Evolutionary conservation across 1,284 basidiomycete species (phyloP).

Genomic region (Farysia itapuensis): DNA sequence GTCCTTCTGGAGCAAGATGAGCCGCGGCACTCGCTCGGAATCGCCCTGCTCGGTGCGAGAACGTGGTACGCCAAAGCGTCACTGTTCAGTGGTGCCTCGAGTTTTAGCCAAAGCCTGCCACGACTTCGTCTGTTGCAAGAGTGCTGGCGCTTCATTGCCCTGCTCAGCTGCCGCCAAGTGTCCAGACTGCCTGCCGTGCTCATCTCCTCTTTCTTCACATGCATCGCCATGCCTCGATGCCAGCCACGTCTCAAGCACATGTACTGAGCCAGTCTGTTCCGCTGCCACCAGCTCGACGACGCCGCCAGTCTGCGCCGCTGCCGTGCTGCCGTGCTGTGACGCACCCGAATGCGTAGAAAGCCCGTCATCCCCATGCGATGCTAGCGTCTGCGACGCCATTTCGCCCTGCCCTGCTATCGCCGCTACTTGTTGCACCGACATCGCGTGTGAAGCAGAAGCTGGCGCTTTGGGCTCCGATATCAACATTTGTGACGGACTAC

Average conservation of each 20-base stretch:
- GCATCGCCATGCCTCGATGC: conserved; percentile 22
- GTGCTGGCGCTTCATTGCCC: neutral
- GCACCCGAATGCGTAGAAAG: conserved; percentile 8
- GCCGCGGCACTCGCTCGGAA: too few relatives aligned
- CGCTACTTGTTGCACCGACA: conserved; percentile 18
- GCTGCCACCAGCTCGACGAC: conserved; percentile 14
- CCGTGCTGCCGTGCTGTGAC: conserved; percentile 18
- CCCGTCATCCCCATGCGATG: conserved; percentile 7
- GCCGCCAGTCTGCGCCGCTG: conserved; percentile 1
- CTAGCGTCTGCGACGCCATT: neutral
- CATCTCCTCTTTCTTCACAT: conserved; percentile 2
- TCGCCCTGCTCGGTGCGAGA: too few relatives aligned
- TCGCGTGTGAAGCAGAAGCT: conserved; percentile 9
- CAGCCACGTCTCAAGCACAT: conserved; percentile 23
- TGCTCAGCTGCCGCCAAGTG: conserved; percentile 9
- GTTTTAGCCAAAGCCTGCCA: too few relatives aligned
- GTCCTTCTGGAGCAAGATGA: too few relatives aligned
- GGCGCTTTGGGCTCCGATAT: neutral
- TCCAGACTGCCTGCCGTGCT: too few relatives aligned
- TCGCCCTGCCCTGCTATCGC: neutral
- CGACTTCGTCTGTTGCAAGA: conserved; percentile 22
- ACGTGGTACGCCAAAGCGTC: too few relatives aligned
- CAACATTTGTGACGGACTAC: conserved; percentile 2
- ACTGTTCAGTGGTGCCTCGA: too few relatives aligned
- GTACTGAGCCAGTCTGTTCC: conserved; percentile 19